Evolutionary conservation across 1,139 yeast genomes (phyloP).

Genomic region (Eremothecium coryli): DNA sequence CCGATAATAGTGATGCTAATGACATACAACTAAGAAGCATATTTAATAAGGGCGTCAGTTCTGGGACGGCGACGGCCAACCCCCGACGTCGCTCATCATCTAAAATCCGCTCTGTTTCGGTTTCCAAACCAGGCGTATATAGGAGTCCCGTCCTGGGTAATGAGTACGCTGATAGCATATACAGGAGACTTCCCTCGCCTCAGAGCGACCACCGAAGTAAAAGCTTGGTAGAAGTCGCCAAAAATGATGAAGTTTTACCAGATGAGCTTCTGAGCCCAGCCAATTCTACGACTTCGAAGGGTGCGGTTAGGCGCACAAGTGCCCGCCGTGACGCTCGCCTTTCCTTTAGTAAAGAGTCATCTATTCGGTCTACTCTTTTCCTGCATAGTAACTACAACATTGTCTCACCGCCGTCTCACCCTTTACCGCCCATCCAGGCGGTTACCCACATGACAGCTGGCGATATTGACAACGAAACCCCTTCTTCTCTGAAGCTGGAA

Average conservation of each 20-base stretch:
- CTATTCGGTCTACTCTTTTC: slow-evolving; percentile 20
- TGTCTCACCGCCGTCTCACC: slow-evolving; percentile 5
- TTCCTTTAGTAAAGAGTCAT: slow-evolving; percentile 25
- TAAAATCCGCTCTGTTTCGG: slow-evolving; percentile 13
- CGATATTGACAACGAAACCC: neutral
- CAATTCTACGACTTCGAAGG: slow-evolving; percentile 5
- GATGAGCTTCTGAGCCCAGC: slow-evolving; percentile 1
- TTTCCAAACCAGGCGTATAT: slow-evolving; percentile 11
- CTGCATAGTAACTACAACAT: slow-evolving; percentile 9
- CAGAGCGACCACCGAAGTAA: slow-evolving; percentile 7
- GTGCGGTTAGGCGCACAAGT: slow-evolving; percentile 5
- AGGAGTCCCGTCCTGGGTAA: slow-evolving; percentile 6
- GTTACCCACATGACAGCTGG: neutral
- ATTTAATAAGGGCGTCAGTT: slow-evolving; percentile 1
- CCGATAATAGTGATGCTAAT: slow-evolving; percentile 14
- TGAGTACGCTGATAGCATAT: slow-evolving; percentile 5
- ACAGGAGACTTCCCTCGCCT: slow-evolving; percentile 9
- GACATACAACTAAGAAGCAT: neutral
- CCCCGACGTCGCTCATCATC: slow-evolving; percentile 10
- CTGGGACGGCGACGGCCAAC: slow-evolving; percentile 4
- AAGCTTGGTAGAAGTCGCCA: slow-evolving; percentile 14
- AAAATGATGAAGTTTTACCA: slow-evolving; percentile 6
- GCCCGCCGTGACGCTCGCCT: slow-evolving; percentile 21
- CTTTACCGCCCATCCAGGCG: neutral
- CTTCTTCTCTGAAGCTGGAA: neutral